Base-by-base conservation (phyloP, 352 stramenopile genomes). In the Phytophthora capsici region DNA sequence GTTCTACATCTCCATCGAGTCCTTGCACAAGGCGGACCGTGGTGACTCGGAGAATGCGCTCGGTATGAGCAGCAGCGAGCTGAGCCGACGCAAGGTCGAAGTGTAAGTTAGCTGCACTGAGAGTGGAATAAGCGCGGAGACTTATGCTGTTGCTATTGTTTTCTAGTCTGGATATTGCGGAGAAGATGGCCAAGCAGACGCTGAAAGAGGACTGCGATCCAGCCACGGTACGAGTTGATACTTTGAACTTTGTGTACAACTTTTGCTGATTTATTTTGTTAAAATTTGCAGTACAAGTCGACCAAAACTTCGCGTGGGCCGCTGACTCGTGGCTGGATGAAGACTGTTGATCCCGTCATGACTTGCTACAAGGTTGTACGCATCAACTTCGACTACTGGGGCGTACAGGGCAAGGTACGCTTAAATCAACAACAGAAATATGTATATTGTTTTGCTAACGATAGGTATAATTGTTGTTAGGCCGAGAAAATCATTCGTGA, bases 301-400 rank as follows among this genome's bases (percentile, higher is more conserved):
- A 56, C 69, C 12, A 93, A 93, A 54, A 92, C 86, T 28, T 80
- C 67, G 10, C 84, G 88, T 48, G 88, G 88, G 13, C 86, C 86
- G 30, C 72, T 96, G 6, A 20, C 75, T 20, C 77, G 75, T 36
- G 86, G 73, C 48, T 96, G 86, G 88, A 64, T 77, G 46, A 82
- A 87, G 61, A 89, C 78, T 4, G 79, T 91, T 8, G 70, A 87
- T 17, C 87, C 85, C 8, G 46, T 95, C 59, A 94, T 94, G 87
- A 95, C 87, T 44, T 95, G 87, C 71, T 90, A 93, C 78, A 95
- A 95, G 73, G 80, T 84, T 44, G 87, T 93, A 57, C 84, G 85
- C 62, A 82, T 95, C 67, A 93, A 94, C 73, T 95, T 95, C 62
- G 85, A 95, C 65, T 95, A 95, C 73, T 95, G 85, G 87, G 82